phyloP scores from a whole-genome alignment of 2,329 filamentous ascomycete genomes.

The Cryphonectria carpinicola region DNA sequence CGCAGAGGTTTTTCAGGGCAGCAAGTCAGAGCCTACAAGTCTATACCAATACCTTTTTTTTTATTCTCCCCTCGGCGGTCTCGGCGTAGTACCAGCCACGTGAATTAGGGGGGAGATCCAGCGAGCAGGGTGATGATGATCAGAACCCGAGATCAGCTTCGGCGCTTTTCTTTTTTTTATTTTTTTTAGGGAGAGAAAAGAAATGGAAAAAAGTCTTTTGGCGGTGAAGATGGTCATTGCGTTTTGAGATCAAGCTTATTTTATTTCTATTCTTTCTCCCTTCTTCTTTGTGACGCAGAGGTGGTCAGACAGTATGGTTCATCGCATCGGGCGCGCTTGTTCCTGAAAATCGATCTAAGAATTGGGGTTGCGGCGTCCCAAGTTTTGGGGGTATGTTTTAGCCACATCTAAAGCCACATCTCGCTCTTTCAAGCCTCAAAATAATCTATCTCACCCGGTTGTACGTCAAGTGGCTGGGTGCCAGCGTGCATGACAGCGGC shows the following conservation, averaged over 20 bases:
- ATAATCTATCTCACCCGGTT: slow-evolving; percentile 34
- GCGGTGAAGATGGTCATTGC: slow-evolving; percentile 7
- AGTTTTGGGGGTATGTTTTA: slow-evolving; percentile 43
- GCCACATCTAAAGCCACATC: slow-evolving; percentile 36
- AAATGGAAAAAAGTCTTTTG: neutral
- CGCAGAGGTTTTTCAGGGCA: slow-evolving; percentile 53
- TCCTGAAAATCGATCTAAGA: neutral
- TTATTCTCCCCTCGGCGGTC: slow-evolving; percentile 50
- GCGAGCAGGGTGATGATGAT: slow-evolving; percentile 47
- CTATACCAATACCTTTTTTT: slow-evolving; percentile 53
- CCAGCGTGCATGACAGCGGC: slow-evolving; percentile 30
- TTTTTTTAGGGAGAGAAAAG: neutral
- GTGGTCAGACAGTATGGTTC: neutral
- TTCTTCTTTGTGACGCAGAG: slow-evolving; percentile 5
- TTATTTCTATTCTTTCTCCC: neutral
- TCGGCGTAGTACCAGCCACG: slow-evolving; percentile 62
- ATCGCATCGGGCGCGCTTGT: neutral
- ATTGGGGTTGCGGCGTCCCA: slow-evolving; percentile 30
- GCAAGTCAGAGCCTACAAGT: slow-evolving; percentile 53
- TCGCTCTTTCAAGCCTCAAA: slow-evolving; percentile 19
- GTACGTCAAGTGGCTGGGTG: slow-evolving; percentile 35
- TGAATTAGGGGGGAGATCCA: slow-evolving; percentile 67
- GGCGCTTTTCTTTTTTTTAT: no score
- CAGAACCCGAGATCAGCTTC: slow-evolving; percentile 5
- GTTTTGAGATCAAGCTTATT: slow-evolving; percentile 14